Base-by-base conservation (phyloP, 352 stramenopile genomes). In the Phytopythium chamaehyphon region DNA sequence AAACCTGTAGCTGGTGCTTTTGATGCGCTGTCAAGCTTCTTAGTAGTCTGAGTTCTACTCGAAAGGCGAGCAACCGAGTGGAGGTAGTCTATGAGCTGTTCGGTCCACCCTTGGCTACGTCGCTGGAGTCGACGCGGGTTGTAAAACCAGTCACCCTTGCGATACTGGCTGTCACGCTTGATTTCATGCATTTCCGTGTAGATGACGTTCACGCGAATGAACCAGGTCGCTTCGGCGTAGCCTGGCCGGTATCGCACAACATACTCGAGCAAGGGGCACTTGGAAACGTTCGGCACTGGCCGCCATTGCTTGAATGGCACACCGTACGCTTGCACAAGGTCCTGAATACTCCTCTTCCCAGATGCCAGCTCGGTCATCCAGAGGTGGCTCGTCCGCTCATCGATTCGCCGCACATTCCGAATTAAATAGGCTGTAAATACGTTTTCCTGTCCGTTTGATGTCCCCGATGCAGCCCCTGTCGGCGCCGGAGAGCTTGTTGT, bases 131-230 rank as follows among this genome's bases (percentile, higher is more conserved):
- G 79, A 22, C 80, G 66, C 6, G 84, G 80, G 44, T 83, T 88
- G 64, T 80, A 88, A 44, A 95, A 92, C 81, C 77, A 91, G 48
- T 95, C 84, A 3, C 79, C 80, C 28, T 64, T 69, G 19, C 84
- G 72, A 33, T 83, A 55, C 9, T 62, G 55, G 5, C 66, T 76
- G 43, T 91, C 82, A 0, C 80, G 76, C 61, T 90, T 83, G 39
- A 93, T 85, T 43, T 90, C 83, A 40, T 90, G 75, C 71, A 92
- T 83, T 54, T 95, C 84, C 22, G 84, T 87, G 59, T 93, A 95
- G 35, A 95, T 73, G 16, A 95, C 84, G 59, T 95, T 95, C 26
- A 91, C 59, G 3, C 76, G 76, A 26, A 91, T 74, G 55, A 89
- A 92, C 84, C 84, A 95, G 24, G 84, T 92, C 14, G 84, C 83